These are phyloP conservation scores for Endotrypanum monterogeii DNA, from an alignment of 208 protist genomes.

Conservation along the genomic window DNA sequence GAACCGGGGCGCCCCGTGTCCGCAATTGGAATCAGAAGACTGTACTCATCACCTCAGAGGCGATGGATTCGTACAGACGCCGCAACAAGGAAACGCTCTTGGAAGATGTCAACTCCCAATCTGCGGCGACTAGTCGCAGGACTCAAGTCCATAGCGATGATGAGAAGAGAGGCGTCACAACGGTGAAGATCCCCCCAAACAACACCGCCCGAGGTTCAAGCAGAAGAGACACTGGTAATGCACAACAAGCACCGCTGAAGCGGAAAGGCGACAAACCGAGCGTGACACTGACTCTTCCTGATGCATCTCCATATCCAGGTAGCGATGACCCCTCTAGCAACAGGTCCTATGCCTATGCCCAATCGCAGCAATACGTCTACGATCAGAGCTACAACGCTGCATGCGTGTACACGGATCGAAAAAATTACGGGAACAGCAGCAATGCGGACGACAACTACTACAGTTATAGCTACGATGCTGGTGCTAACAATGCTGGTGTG, in stretches of 20 bases:
- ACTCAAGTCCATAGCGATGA: background rate
- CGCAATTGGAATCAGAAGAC: background rate
- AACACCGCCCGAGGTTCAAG: background rate
- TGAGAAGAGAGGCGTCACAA: background rate
- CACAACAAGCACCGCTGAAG: background rate
- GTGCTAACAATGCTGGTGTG: background rate
- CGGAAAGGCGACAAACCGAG: slow-evolving; percentile 1
- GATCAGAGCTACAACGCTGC: background rate
- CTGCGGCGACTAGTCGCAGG: background rate
- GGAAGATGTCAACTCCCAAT: background rate
- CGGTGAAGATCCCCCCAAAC: background rate
- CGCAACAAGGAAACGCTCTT: slow-evolving; percentile 2
- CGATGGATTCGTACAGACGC: slow-evolving; percentile 31
- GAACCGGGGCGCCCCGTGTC: background rate
- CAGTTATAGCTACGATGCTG: background rate
- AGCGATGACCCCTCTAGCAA: background rate
- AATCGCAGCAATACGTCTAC: slow-evolving; percentile 18
- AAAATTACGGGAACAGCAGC: background rate
- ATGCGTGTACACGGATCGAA: background rate
- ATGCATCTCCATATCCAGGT: background rate
- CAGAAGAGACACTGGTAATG: background rate
- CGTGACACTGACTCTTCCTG: background rate
- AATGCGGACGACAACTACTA: too few relatives aligned
- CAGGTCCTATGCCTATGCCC: background rate
- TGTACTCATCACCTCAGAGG: slow-evolving; percentile 9